Evolutionary conservation across 1,284 basidiomycete species (phyloP).

Genomic region (Rhodotorula glutinis): DNA sequence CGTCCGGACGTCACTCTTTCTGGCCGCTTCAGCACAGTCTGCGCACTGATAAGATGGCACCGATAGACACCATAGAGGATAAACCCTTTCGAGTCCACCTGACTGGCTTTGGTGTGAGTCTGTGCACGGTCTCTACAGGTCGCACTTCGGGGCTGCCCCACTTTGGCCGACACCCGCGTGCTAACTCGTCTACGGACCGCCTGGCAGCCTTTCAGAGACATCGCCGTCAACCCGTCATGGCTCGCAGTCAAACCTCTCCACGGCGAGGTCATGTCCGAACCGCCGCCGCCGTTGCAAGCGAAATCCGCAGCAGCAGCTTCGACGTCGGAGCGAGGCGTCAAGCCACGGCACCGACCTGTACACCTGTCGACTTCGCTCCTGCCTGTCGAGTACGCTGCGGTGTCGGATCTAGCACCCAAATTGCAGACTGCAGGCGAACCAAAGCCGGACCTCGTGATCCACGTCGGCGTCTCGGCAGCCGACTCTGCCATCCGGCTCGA

Average conservation of each 20-base stretch:
- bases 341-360: slow-evolving; percentile 5
- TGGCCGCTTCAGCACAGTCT: no score
- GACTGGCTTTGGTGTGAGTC: slow-evolving; percentile 29
- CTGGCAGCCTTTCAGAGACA: slow-evolving; percentile 17
- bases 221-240: slow-evolving; percentile 20
- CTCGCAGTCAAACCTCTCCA: slow-evolving; percentile 16
- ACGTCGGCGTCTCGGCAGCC: slow-evolving; percentile 23
- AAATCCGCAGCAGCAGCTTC: neutral
- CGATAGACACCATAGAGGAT: neutral
- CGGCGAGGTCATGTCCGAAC: neutral
- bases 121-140: neutral
- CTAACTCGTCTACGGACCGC: neutral
- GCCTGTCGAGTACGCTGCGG: slow-evolving; percentile 20
- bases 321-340: neutral
- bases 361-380: slow-evolving; percentile 13
- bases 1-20: neutral
- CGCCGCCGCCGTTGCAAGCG: neutral
- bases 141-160: neutral
- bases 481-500: slow-evolving; percentile 15
- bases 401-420: neutral
- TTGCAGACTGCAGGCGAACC: neutral
- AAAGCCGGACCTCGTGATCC: slow-evolving; percentile 17
- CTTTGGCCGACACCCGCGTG: neutral
- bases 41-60: no score
- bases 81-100: slow-evolving; percentile 12